Percentiles rank a stretch among this genome's conserved stretches.
Evolutionary conservation across 768 basidiomycete genomes (phyloP).

Genomic region (Crassisporium funariophilum): DNA sequence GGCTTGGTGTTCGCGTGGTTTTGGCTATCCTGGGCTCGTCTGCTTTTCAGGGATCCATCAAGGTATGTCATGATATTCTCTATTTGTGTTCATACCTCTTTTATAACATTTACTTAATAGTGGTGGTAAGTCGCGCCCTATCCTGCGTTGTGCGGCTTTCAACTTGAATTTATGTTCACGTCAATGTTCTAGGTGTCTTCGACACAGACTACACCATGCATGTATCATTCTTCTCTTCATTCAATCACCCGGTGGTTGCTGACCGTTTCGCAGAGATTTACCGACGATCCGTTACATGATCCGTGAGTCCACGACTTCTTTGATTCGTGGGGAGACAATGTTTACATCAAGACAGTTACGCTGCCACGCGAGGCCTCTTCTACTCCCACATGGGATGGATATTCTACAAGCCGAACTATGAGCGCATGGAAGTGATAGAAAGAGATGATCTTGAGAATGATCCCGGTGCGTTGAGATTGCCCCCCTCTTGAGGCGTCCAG

Average conservation of each 20-base stretch:
- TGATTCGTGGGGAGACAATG: neutral
- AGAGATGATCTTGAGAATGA: slow-evolving; percentile 68
- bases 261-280: slow-evolving; percentile 52
- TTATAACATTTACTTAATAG: slow-evolving; percentile 24
- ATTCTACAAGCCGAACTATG: slow-evolving; percentile 73
- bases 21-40: slow-evolving; percentile 70
- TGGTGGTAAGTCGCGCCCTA: slow-evolving; percentile 46
- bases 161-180: neutral
- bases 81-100: slow-evolving; percentile 4
- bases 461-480: slow-evolving; percentile 48
- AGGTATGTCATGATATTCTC: slow-evolving; percentile 40
- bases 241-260: neutral
- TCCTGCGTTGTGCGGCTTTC: neutral
- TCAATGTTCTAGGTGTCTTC: slow-evolving; percentile 51
- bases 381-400: slow-evolving; percentile 89
- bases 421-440: slow-evolving; percentile 63
- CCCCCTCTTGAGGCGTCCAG: neutral
- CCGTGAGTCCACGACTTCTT: slow-evolving; percentile 44
- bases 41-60: slow-evolving; percentile 81
- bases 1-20: slow-evolving; percentile 51
- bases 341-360: slow-evolving; percentile 48
- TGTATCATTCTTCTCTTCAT: slow-evolving; percentile 18
- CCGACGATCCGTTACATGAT: slow-evolving; percentile 68
- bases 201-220: slow-evolving; percentile 78
- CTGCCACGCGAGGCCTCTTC: slow-evolving; percentile 71